Percentiles rank a stretch among this genome's conserved stretches.
Conservation (phyloP, 495 filamentous ascomycete genomes). For the Tuber magnatum region DNA sequence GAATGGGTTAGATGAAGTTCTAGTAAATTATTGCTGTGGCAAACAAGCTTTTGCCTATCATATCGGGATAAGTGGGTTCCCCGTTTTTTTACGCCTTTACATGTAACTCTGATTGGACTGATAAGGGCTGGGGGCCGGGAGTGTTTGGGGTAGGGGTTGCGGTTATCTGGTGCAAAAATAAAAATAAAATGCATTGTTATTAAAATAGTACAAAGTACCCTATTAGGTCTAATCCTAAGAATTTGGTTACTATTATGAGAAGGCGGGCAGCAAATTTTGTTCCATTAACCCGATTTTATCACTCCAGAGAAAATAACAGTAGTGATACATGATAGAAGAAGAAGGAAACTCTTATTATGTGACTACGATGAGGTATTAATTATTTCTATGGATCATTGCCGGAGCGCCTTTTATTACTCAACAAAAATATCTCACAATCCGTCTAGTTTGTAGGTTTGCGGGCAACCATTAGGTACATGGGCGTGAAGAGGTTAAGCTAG, state of each 20-base stretch:
- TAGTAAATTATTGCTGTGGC: neutral
- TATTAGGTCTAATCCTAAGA: neutral
- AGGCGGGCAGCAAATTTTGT: neutral
- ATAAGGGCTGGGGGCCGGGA: neutral
- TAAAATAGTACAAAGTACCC: neutral
- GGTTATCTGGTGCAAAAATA: neutral
- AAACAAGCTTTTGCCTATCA: neutral
- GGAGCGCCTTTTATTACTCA: conserved; percentile 7
- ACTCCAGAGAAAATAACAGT: conserved; percentile 16
- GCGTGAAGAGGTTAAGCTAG: conserved; percentile 81
- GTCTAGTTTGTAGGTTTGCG: conserved; percentile 62
- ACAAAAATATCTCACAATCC: neutral
- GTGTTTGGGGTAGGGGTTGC: neutral
- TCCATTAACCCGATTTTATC: neutral
- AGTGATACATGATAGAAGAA: conserved; percentile 13
- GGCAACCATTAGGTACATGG: conserved; percentile 98
- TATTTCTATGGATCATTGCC: conserved; percentile 22
- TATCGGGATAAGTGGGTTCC: neutral
- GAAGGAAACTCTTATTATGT: conserved; percentile 19
- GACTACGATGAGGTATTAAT: conserved; percentile 14
- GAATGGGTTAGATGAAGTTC: neutral
- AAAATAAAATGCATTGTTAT: too few relatives aligned
- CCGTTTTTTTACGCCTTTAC: neutral
- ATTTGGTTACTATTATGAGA: neutral
- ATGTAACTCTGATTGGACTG: neutral